A percentile compares a stretch with the other conserved stretches of the same genome.
phyloP scores from a whole-genome alignment of 495 filamentous ascomycete genomes.

The Hyphodiscus hymeniophilus region DNA sequence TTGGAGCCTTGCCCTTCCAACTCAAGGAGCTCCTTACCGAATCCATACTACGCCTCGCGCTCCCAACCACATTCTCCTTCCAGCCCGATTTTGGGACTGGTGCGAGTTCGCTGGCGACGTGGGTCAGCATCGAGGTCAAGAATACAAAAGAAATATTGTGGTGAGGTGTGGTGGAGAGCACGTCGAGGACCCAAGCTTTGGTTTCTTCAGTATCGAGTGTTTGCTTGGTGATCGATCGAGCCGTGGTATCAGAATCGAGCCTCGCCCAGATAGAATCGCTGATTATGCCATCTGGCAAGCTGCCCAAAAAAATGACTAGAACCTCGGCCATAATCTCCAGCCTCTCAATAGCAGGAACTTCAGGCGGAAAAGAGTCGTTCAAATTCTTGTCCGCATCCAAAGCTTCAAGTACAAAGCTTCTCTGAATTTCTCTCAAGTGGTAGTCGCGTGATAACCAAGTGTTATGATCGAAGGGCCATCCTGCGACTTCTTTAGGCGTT shows the following conservation, averaged over 20 bases:
- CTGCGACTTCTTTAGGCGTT: slow-evolving; percentile 34
- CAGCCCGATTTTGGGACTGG: slow-evolving; percentile 27
- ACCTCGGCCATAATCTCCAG: slow-evolving; percentile 63
- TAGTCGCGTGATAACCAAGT: slow-evolving; percentile 26
- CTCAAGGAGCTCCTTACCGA: slow-evolving; percentile 31
- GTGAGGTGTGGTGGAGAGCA: slow-evolving; percentile 58
- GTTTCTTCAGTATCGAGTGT: slow-evolving; percentile 51
- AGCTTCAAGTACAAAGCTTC: slow-evolving; percentile 46
- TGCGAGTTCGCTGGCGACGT: slow-evolving; percentile 37
- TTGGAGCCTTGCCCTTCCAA: slow-evolving; percentile 22
- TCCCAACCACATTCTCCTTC: slow-evolving; percentile 14
- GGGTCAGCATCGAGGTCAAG: slow-evolving; percentile 64
- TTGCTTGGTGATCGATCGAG: slow-evolving; percentile 33
- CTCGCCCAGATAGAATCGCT: slow-evolving; percentile 57
- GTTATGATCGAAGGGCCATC: slow-evolving; percentile 67
- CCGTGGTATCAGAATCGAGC: slow-evolving; percentile 52
- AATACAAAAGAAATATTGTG: slow-evolving; percentile 85
- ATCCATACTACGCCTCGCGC: slow-evolving; percentile 28
- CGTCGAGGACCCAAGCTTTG: slow-evolving; percentile 61
- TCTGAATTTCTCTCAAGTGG: slow-evolving; percentile 18
- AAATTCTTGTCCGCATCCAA: slow-evolving; percentile 59
- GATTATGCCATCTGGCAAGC: slow-evolving; percentile 69
- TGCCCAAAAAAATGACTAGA: slow-evolving; percentile 60
- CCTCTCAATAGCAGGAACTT: slow-evolving; percentile 50
- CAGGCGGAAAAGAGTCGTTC: slow-evolving; percentile 47